These are phyloP conservation scores for Pogostemon cablin DNA, from an alignment of 257 asterid genomes.

Conservation along the genomic window DNA sequence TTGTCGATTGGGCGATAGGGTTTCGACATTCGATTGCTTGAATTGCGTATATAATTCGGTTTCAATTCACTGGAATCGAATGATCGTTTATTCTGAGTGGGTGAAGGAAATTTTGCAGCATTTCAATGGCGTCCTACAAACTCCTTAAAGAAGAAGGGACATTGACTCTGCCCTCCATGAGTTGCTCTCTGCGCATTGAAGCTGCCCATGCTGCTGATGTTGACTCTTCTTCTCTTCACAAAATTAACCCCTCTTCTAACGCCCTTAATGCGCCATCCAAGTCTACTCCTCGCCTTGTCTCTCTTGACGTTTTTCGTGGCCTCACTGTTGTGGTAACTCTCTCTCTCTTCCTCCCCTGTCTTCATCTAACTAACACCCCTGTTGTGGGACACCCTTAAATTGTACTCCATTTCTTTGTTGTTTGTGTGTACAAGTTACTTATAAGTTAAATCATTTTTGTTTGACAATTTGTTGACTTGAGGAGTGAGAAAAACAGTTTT, in stretches of 20 bases:
- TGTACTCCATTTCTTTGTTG: not conserved
- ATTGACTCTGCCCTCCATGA: slow-evolving; percentile 32
- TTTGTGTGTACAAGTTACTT: not conserved
- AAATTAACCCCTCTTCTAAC: slow-evolving; percentile 26
- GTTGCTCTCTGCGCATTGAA: slow-evolving; percentile 37
- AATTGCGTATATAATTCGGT: not conserved
- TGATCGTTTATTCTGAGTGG: not conserved
- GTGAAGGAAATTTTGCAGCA: slow-evolving; percentile 12
- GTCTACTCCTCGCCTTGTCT: slow-evolving; percentile 46
- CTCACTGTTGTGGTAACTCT: slow-evolving; percentile 52
- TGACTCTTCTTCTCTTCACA: slow-evolving; percentile 37
- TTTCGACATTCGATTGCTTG: slow-evolving; percentile 7
- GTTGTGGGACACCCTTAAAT: not conserved
- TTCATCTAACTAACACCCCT: not conserved
- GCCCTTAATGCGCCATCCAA: slow-evolving; percentile 18
- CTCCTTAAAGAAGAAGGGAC: slow-evolving; percentile 38
- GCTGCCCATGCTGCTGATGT: slow-evolving; percentile 24
- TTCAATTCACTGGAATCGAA: not conserved
- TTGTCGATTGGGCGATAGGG: not conserved
- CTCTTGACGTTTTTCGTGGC: slow-evolving; percentile 67
- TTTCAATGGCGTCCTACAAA: slow-evolving; percentile 47
- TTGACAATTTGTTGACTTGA: no score
- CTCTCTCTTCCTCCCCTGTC: not conserved
- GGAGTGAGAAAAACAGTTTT: no score
- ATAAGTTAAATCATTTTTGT: no score